Conservation (phyloP, 1,284 basidiomycete genomes). For the Cutaneotrichosporon mucoides region DNA sequence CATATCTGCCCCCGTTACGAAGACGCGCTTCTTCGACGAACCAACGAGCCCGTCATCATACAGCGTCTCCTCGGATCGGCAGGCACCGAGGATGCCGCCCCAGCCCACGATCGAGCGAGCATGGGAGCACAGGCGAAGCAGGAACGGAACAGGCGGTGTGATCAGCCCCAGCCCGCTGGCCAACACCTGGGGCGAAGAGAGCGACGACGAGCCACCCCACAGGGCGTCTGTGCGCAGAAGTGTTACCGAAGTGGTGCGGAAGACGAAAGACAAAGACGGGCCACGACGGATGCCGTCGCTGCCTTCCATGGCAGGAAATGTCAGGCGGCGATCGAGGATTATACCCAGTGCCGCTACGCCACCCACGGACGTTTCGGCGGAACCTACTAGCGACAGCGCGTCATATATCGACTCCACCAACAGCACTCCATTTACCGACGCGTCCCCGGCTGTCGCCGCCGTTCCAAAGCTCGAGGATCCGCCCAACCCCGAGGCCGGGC, state of each 20-base stretch:
- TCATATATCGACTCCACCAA: neutral
- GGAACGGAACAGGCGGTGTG: constrained; percentile 34
- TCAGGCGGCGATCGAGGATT: constrained; percentile 35
- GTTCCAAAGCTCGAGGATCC: no score
- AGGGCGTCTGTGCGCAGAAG: constrained; percentile 13
- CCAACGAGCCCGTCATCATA: constrained; percentile 3
- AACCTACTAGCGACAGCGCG: neutral
- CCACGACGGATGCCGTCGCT: constrained; percentile 17
- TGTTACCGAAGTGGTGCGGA: constrained; percentile 10
- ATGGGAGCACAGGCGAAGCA: constrained; percentile 16
- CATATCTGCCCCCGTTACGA: constrained; percentile 36
- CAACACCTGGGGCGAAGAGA: constrained; percentile 36
- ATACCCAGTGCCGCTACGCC: constrained; percentile 2
- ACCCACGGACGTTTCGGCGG: neutral
- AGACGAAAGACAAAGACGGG: neutral
- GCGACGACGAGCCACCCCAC: constrained; percentile 7
- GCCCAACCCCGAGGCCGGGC: no score
- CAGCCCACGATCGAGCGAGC: neutral
- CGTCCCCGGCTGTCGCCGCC: no score
- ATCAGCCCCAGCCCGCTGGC: constrained; percentile 43
- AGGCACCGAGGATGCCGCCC: neutral
- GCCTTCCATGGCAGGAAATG: constrained; percentile 4
- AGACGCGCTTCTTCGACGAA: constrained; percentile 38
- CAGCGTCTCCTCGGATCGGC: neutral
- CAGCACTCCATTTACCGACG: no score